Percentiles rank a stretch among this genome's conserved stretches.
These are phyloP conservation scores for Bacterosira constricta DNA, from an alignment of 108 stramenopile species.

Conservation along the genomic window DNA sequence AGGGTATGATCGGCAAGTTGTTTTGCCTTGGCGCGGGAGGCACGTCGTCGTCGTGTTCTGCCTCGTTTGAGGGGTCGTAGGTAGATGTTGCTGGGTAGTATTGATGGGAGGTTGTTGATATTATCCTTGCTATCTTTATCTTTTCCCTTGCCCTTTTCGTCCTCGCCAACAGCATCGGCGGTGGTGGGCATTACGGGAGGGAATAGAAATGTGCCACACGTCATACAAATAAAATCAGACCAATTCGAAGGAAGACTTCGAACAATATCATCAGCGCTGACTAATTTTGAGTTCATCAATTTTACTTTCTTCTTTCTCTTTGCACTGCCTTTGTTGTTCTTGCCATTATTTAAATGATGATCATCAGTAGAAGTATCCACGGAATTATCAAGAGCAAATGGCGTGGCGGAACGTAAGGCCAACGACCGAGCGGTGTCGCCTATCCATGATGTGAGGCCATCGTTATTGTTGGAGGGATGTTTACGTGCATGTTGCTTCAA, in stretches of 20 bases:
- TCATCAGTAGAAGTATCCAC: neutral
- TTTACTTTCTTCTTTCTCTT: neutral
- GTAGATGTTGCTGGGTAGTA: conserved; percentile 10
- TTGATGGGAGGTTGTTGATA: neutral
- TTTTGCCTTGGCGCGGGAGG: conserved; percentile 23
- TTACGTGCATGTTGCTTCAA: neutral
- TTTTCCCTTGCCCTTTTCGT: no score
- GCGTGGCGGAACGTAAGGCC: conserved; percentile 7
- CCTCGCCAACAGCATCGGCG: neutral
- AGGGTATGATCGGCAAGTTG: conserved; percentile 21
- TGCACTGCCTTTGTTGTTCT: no score
- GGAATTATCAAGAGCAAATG: neutral
- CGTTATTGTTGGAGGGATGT: neutral
- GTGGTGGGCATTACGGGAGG: neutral
- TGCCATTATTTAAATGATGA: no score
- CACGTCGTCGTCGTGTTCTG: conserved; percentile 29
- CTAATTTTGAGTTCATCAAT: neutral
- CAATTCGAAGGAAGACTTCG: neutral
- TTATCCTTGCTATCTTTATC: no score
- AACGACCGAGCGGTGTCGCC: conserved; percentile 11
- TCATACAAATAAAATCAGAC: conserved; percentile 30
- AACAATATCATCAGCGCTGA: neutral
- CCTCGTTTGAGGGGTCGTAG: conserved; percentile 24
- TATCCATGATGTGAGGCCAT: conserved; percentile 6
- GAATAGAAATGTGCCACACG: conserved; percentile 33